phyloP scores from a whole-genome alignment of 2,329 filamentous ascomycete species.

The Canariomyces notabilis region DNA sequence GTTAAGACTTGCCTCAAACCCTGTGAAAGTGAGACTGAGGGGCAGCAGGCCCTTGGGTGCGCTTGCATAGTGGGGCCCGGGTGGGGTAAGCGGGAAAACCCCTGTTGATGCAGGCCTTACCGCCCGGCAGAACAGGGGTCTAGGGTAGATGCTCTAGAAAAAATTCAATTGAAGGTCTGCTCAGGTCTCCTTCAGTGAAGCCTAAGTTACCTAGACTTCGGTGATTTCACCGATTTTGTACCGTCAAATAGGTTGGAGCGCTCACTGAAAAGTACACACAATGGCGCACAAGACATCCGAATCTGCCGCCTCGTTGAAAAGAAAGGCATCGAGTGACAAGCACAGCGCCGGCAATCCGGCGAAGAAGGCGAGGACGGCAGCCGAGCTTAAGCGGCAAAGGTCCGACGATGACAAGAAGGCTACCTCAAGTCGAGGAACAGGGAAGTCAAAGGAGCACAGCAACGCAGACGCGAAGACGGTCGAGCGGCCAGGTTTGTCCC shows the following conservation, averaged over 20 bases:
- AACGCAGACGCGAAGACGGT: constrained; percentile 35
- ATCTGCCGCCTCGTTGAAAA: constrained; percentile 47
- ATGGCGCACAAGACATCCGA: constrained; percentile 47
- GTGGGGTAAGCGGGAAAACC: constrained; percentile 7
- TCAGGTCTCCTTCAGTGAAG: not conserved
- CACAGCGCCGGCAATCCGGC: constrained; percentile 37
- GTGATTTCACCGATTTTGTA: no score
- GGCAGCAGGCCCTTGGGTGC: constrained; percentile 1
- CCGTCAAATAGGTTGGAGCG: not conserved
- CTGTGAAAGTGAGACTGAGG: constrained; percentile 6
- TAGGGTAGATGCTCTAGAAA: constrained; percentile 5
- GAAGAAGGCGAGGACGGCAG: constrained; percentile 48
- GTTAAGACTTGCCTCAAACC: not conserved
- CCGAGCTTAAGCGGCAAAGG: constrained; percentile 30
- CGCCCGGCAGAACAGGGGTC: constrained; percentile 23
- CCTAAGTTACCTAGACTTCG: no score
- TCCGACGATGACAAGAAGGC: constrained; percentile 31
- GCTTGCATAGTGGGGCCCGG: no score
- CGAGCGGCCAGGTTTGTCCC: constrained; percentile 39
- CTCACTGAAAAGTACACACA: constrained; percentile 14
- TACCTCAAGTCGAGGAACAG: constrained; percentile 28
- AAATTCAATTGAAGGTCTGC: constrained; percentile 13
- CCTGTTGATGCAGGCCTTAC: constrained; percentile 7
- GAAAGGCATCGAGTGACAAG: constrained; percentile 49
- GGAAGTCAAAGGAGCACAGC: constrained; percentile 28